Conservation (phyloP, 2,329 filamentous ascomycete genomes). For the Geoglossum cookeanum region DNA sequence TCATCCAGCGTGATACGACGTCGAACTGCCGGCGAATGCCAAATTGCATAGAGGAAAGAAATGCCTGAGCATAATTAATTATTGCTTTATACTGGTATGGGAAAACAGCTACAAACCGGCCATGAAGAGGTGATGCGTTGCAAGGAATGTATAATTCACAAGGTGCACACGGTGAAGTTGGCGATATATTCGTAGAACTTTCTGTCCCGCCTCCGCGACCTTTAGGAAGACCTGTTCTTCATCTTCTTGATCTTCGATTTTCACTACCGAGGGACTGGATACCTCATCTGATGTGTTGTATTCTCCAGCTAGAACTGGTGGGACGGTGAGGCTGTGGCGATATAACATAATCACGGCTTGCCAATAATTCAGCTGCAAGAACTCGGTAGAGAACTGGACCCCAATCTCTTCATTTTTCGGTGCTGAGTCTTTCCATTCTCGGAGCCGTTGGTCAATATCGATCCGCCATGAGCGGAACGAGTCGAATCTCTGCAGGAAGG, state of each 20-base stretch:
- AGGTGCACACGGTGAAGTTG: constrained; percentile 73
- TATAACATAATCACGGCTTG: constrained; percentile 94
- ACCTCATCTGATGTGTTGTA: constrained; percentile 40
- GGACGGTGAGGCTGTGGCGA: constrained; percentile 72
- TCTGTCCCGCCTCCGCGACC: constrained; percentile 86
- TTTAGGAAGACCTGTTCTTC: constrained; percentile 87
- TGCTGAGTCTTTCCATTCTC: constrained; percentile 70
- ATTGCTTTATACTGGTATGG: background rate
- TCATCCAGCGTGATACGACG: constrained; percentile 52
- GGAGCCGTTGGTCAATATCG: constrained; percentile 66
- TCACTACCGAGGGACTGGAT: constrained; percentile 39
- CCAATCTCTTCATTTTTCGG: constrained; percentile 64
- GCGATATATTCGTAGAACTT: constrained; percentile 75
- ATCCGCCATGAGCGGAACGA: constrained; percentile 77
- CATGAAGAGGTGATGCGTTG: constrained; percentile 94
- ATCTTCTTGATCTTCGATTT: constrained; percentile 51
- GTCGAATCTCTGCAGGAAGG: constrained; percentile 66
- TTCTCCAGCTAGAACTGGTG: constrained; percentile 67
- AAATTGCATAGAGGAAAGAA: constrained; percentile 90
- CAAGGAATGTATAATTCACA: constrained; percentile 90
- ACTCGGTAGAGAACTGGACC: constrained; percentile 75
- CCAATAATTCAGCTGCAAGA: constrained; percentile 93
- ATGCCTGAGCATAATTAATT: constrained; percentile 31
- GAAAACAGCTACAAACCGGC: constrained; percentile 39
- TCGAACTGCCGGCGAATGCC: constrained; percentile 45